These are phyloP conservation scores for Stellera chamaejasme DNA, from an alignment of 345 rosid species.

Conservation along the genomic window DNA sequence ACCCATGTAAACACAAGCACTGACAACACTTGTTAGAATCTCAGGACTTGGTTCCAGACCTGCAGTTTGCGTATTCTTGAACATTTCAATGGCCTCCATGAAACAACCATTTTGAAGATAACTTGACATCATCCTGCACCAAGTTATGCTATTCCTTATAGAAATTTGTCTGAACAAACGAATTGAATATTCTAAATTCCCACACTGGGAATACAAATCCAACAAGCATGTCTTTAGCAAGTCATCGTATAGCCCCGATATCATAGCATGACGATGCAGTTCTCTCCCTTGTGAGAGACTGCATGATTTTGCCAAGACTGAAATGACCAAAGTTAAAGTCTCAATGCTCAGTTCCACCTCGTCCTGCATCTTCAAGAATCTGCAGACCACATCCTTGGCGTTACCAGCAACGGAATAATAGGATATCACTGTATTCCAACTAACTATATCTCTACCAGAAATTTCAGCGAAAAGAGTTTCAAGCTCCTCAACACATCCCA, in stretches of 20 bases:
- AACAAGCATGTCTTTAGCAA: constrained; percentile 26
- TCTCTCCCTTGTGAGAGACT: constrained; percentile 19
- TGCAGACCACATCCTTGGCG: constrained; percentile 4
- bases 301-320: constrained; percentile 17
- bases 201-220: constrained; percentile 35
- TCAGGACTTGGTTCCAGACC: constrained; percentile 18
- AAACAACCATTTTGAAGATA: constrained; percentile 21
- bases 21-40: constrained; percentile 19
- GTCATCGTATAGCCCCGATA: constrained; percentile 22
- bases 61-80: constrained; percentile 17
- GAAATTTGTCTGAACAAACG: constrained; percentile 19
- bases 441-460: constrained; percentile 20
- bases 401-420: constrained; percentile 18
- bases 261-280: constrained; percentile 22
- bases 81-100: constrained; percentile 21
- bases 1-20: constrained; percentile 21
- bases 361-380: constrained; percentile 15
- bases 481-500: constrained; percentile 17
- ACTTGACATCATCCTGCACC: constrained; percentile 28
- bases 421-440: constrained; percentile 28
- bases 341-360: constrained; percentile 14
- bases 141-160: constrained; percentile 16
- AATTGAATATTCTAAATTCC: constrained; percentile 12
- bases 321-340: constrained; percentile 18
- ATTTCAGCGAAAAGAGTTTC: constrained; percentile 16